Evolutionary conservation across 2,329 filamentous ascomycete species (phyloP).

Genomic region (Aspergillus vadensis): DNA sequence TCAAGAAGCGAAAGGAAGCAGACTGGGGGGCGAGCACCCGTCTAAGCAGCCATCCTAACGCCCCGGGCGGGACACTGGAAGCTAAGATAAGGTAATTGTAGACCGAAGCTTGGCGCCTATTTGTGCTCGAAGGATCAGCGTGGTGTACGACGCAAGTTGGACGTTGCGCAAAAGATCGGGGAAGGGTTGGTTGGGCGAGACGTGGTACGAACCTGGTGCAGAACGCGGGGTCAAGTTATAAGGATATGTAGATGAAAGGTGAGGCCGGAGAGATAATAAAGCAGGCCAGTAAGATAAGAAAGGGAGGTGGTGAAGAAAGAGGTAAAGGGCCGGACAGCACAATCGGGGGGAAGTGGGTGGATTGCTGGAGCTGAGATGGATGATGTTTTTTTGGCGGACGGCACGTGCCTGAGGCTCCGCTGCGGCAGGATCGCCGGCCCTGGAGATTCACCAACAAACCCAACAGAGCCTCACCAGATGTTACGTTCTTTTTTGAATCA

Average conservation of each 20-base stretch:
- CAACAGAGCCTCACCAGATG: not conserved
- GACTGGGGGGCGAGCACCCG: slow-evolving; percentile 23
- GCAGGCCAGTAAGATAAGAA: slow-evolving; percentile 6
- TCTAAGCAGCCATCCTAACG: slow-evolving; percentile 42
- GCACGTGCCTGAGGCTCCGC: slow-evolving; percentile 31
- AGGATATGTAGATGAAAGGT: not conserved
- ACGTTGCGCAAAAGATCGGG: slow-evolving; percentile 11
- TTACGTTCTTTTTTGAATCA: too few species aligned
- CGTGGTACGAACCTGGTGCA: slow-evolving; percentile 7
- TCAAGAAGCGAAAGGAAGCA: slow-evolving; percentile 23
- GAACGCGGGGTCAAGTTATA: slow-evolving; percentile 4
- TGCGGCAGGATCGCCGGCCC: slow-evolving; percentile 28
- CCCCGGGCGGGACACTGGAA: slow-evolving; percentile 19
- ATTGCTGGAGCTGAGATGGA: slow-evolving; percentile 28
- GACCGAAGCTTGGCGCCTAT: slow-evolving; percentile 6
- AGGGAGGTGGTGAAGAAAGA: slow-evolving; percentile 9
- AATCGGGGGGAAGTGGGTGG: slow-evolving; percentile 16
- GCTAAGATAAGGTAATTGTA: slow-evolving; percentile 5
- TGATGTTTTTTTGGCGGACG: slow-evolving; percentile 32
- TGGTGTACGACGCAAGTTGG: slow-evolving; percentile 1
- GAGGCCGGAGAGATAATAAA: slow-evolving; percentile 1
- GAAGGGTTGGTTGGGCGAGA: not conserved
- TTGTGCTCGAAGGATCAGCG: slow-evolving; percentile 16
- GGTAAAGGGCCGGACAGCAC: slow-evolving; percentile 4
- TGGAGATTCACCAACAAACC: not conserved